Conservation (phyloP, 192 early-diverging fungal species). For the Pilobolus umbonatus region DNA sequence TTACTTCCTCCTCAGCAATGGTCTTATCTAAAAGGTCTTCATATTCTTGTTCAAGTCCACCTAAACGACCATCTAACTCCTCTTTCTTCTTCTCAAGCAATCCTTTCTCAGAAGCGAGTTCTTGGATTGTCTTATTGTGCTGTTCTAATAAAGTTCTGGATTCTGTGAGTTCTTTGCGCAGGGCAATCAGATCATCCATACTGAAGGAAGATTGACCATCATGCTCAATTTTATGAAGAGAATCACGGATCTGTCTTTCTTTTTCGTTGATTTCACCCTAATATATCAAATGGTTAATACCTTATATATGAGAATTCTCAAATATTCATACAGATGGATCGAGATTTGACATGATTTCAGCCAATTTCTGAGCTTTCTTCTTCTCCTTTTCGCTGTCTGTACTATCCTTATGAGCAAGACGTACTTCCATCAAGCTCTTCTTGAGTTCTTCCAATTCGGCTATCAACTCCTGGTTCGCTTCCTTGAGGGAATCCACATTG, state of each 20-base stretch:
- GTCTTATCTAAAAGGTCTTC: conserved; percentile 75
- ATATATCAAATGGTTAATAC: background rate
- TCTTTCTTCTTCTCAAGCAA: conserved; percentile 55
- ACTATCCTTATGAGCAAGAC: conserved; percentile 45
- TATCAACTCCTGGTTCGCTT: conserved; percentile 75
- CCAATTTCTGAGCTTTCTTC: conserved; percentile 82
- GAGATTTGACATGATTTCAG: conserved; percentile 81
- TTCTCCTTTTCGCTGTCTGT: conserved; percentile 71
- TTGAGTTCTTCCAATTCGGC: conserved; percentile 75
- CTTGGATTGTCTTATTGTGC: conserved; percentile 62
- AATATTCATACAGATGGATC: conserved; percentile 60
- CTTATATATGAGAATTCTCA: background rate
- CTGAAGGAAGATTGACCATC: conserved; percentile 38
- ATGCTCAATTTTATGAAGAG: conserved; percentile 62
- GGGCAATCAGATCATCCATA: conserved; percentile 61
- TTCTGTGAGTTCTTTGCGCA: conserved; percentile 73
- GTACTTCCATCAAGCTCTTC: conserved; percentile 55
- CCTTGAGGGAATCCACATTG: conserved; percentile 82
- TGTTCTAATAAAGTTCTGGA: conserved; percentile 59
- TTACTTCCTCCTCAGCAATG: conserved; percentile 70
- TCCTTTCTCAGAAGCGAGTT: conserved; percentile 58
- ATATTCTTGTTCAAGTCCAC: conserved; percentile 72
- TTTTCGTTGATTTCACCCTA: conserved; percentile 65
- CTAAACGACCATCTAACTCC: conserved; percentile 66
- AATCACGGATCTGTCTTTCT: conserved; percentile 74